A percentile compares a stretch with the other conserved stretches of the same genome.
phyloP scores from a whole-genome alignment of 306 rosid genomes.

The Citrullus mucosospermus region DNA sequence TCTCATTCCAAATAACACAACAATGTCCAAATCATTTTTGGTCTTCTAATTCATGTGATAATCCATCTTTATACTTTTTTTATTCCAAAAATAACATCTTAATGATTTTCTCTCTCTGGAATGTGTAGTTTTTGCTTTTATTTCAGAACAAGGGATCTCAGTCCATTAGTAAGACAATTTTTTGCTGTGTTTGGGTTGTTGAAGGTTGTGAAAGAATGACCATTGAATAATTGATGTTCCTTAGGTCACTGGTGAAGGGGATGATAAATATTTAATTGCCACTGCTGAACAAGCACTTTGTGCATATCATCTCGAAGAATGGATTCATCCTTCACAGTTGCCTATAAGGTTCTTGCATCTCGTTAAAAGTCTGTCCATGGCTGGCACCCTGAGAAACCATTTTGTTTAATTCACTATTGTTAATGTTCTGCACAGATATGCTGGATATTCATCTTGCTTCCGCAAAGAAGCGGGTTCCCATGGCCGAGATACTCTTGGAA shows the following conservation, averaged over 20 bases:
- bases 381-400: neutral
- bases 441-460: constrained; percentile 95
- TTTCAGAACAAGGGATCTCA: neutral
- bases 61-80: neutral
- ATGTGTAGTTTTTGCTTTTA: neutral
- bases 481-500: constrained; percentile 92
- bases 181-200: neutral
- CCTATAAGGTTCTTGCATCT: constrained; percentile 54
- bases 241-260: constrained; percentile 63
- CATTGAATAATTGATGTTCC: neutral
- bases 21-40: neutral
- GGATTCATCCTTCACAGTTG: constrained; percentile 92
- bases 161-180: neutral
- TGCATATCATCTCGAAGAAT: constrained; percentile 77
- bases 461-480: constrained; percentile 98
- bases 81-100: neutral
- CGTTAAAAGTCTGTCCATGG: neutral
- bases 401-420: neutral
- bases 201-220: neutral
- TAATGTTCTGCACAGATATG: constrained; percentile 41
- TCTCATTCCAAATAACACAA: neutral
- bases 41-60: neutral
- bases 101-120: neutral
- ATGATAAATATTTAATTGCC: constrained; percentile 94
- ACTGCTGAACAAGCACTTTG: constrained; percentile 95